Percentiles rank a stretch among this genome's conserved stretches.
phyloP scores from a whole-genome alignment of 2,329 filamentous ascomycete species.

The Penicillium sp. region DNA sequence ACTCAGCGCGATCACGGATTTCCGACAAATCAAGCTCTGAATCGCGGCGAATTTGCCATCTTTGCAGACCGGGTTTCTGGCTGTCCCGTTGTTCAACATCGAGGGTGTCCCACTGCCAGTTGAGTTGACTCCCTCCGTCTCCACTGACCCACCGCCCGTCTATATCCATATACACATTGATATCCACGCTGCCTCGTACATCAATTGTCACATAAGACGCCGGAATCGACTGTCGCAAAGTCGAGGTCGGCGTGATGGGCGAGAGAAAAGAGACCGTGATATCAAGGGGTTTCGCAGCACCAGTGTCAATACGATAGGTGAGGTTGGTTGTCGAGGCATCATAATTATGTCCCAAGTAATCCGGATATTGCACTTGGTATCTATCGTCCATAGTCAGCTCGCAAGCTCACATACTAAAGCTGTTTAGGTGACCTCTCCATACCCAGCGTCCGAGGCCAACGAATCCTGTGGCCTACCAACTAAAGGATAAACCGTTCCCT shows the following conservation, averaged over 20 bases:
- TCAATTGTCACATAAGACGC: constrained; percentile 75
- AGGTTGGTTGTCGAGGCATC: constrained; percentile 73
- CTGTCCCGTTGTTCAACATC: constrained; percentile 32
- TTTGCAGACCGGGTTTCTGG: constrained; percentile 39
- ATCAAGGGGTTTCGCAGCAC: constrained; percentile 49
- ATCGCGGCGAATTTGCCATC: constrained; percentile 48
- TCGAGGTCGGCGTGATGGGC: constrained; percentile 79
- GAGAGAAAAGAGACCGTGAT: constrained; percentile 70
- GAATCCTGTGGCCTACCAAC: constrained; percentile 69
- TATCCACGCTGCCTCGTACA: constrained; percentile 67
- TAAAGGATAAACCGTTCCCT: constrained; percentile 65
- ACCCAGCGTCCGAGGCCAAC: constrained; percentile 49
- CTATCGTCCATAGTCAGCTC: constrained; percentile 36
- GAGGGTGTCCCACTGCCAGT: constrained; percentile 65
- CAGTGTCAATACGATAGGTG: constrained; percentile 62
- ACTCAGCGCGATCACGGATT: constrained; percentile 74
- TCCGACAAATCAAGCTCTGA: constrained; percentile 74
- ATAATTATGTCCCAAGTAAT: constrained; percentile 64
- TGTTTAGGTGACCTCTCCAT: constrained; percentile 20
- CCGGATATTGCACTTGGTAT: constrained; percentile 62
- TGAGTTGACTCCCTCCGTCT: constrained; percentile 67
- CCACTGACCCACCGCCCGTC: constrained; percentile 84
- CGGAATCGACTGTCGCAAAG: constrained; percentile 78
- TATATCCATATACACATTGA: constrained; percentile 67
- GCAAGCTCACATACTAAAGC: not conserved